phyloP scores from a whole-genome alignment of 169 alveolate genomes.

The Toxoplasma gondii region DNA sequence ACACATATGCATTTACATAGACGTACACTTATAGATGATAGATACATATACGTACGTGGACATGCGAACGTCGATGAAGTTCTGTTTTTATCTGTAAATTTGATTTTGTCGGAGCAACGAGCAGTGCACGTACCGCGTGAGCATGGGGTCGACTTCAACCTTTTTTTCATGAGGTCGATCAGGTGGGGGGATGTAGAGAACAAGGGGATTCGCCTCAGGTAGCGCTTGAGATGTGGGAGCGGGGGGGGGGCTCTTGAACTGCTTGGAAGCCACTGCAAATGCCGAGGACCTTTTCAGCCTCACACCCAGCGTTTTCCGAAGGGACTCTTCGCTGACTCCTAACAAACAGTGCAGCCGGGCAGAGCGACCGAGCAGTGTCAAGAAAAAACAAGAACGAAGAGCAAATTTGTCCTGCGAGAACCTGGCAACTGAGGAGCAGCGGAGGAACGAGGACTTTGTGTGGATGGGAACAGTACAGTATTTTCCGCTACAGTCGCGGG shows the following conservation, averaged over 20 bases:
- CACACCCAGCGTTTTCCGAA: constrained; percentile 81
- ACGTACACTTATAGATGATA: not conserved
- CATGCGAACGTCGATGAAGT: no score
- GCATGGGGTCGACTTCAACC: constrained; percentile 81
- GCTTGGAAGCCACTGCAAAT: constrained; percentile 57
- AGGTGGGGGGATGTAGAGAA: constrained; percentile 78
- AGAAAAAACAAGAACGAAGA: no score
- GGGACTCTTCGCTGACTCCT: constrained; percentile 79
- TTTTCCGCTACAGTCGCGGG: no score
- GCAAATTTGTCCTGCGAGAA: no score
- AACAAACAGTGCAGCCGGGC: not conserved
- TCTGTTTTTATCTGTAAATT: no score
- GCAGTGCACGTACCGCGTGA: constrained; percentile 71
- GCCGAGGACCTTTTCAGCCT: constrained; percentile 71
- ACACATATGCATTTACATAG: not conserved
- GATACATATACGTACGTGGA: not conserved
- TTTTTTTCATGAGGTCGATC: constrained; percentile 70
- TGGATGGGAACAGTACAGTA: no score
- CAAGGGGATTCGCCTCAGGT: constrained; percentile 70
- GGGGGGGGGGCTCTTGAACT: constrained; percentile 66
- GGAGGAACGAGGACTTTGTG: no score
- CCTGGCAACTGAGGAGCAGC: no score
- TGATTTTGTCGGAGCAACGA: no score
- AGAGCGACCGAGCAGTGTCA: not conserved
- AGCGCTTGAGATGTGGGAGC: constrained; percentile 31